Percentiles rank a stretch among this genome's conserved stretches.
These are phyloP conservation scores for Emericellopsis atlantica DNA, from an alignment of 2,329 filamentous ascomycete genomes.

Conservation along the genomic window DNA sequence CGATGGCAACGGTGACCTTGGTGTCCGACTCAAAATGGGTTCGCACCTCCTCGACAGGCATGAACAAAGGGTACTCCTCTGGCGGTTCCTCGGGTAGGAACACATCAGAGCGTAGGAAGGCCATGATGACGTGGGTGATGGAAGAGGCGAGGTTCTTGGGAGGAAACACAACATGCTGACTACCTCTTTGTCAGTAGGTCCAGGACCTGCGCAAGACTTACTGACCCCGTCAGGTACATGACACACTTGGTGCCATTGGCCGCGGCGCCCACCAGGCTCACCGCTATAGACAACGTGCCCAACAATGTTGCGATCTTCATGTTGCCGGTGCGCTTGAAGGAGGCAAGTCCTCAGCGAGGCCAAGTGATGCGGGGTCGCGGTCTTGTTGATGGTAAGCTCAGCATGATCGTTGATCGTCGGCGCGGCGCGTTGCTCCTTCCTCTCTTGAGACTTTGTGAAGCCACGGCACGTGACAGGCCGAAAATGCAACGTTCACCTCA, in stretches of 20 bases:
- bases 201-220: background rate
- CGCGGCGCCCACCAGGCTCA: background rate
- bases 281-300: no score
- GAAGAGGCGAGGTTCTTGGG: slow-evolving; percentile 19
- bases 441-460: no score
- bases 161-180: slow-evolving; percentile 33
- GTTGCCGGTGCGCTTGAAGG: no score
- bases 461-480: no score
- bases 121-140: slow-evolving; percentile 45
- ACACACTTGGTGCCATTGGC: slow-evolving; percentile 2
- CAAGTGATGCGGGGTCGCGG: no score
- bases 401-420: no score
- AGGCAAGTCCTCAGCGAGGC: no score
- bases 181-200: slow-evolving; percentile 8
- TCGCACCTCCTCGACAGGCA: slow-evolving; percentile 32
- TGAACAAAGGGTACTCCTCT: slow-evolving; percentile 36
- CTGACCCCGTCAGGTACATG: slow-evolving; percentile 34
- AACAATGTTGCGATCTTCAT: no score
- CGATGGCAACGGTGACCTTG: slow-evolving; percentile 58
- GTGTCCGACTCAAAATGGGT: slow-evolving; percentile 34
- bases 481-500: no score
- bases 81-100: slow-evolving; percentile 32
- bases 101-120: slow-evolving; percentile 39
- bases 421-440: no score
- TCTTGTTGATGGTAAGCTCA: no score